Base-by-base conservation (phyloP, 768 basidiomycete genomes). In the Candolleomyces efflorescens region DNA sequence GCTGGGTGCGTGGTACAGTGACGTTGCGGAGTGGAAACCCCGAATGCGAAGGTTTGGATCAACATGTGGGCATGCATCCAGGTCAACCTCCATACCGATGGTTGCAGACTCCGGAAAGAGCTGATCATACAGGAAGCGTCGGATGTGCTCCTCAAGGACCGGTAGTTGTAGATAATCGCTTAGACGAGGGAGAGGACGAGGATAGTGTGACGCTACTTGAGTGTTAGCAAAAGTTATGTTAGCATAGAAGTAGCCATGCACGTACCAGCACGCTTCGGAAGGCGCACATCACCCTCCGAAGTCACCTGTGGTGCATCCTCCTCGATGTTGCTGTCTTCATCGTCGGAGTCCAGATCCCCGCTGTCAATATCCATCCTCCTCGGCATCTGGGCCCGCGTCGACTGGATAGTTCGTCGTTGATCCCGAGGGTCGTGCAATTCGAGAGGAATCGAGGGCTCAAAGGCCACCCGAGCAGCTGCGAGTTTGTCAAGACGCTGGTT, bases 401-500 rank as follows among this genome's bases (percentile, higher is more conserved):
- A n/a, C n/a, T n/a, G n/a, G n/a, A n/a, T n/a, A n/a, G n/a, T n/a
- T n/a, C 27, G 27, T 27, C 27, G 27, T 27, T 47, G n/a, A n/a
- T n/a, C n/a, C n/a, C 18, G 46, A 47, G 46, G 7, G 22, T 47
- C 18, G 22, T 23, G 46, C 12, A 7, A 4, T 18, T 3, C 46
- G 22, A 47, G 5, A 18, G n/a, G n/a, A n/a, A n/a, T n/a, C n/a
- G n/a, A n/a, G n/a, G n/a, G n/a, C n/a, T n/a, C n/a, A n/a, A n/a
- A n/a, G n/a, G 20, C 22, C 24, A 53, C 44, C 17, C 53, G 59
- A 17, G 52, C 20, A 2, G 57, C 61, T 1, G 59, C 54, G 4
- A 69, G 54, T 53, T 70, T 68, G 36, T 65, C 62, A 1, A 62
- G 36, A n/a, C 54, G 43, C 13, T 58, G 54, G 50, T 64, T 66